Percentiles rank a stretch among this genome's conserved stretches.
Evolutionary conservation across 768 basidiomycete species (phyloP).

Genomic region (Coprinellus aureogranulatus): DNA sequence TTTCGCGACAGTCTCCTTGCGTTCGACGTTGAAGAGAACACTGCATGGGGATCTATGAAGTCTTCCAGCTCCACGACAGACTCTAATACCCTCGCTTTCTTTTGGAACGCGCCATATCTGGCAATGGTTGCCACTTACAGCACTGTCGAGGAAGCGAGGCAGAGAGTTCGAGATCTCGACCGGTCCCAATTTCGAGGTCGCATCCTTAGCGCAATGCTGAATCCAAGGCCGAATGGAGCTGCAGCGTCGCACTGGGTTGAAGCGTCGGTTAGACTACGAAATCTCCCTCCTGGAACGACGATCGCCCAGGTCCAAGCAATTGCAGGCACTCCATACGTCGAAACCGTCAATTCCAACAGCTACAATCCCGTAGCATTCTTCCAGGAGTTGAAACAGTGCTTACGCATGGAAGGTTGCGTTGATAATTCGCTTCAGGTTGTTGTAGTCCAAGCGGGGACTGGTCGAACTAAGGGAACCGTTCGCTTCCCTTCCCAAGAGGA

Average conservation of each 20-base stretch:
- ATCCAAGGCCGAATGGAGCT: constrained; percentile 34
- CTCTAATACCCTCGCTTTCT: constrained; percentile 42
- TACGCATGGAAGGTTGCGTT: not conserved
- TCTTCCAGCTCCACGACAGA: constrained; percentile 12
- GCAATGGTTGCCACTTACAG: constrained; percentile 45
- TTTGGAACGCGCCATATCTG: constrained; percentile 49
- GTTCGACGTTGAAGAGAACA: constrained; percentile 42
- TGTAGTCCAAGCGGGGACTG: not conserved
- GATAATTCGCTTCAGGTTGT: not conserved
- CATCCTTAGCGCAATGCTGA: constrained; percentile 46
- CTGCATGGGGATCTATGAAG: constrained; percentile 42
- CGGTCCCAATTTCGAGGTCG: constrained; percentile 35
- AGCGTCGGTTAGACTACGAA: constrained; percentile 4
- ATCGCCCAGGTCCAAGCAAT: constrained; percentile 3
- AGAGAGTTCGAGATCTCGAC: constrained; percentile 37
- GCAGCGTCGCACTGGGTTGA: not conserved
- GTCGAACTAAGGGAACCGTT: constrained; percentile 29
- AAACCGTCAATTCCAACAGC: constrained; percentile 1
- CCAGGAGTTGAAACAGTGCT: not conserved
- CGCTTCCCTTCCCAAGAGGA: constrained; percentile 50
- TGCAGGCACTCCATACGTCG: not conserved
- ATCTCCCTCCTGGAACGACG: not conserved
- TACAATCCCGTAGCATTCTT: constrained; percentile 1
- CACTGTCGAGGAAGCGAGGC: constrained; percentile 28
- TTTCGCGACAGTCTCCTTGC: constrained; percentile 42